Evolutionary conservation across 2,329 filamentous ascomycete genomes (phyloP), one percentile per base, ranked within the genome.

Genomic region (Penicillium sp.): DNA sequence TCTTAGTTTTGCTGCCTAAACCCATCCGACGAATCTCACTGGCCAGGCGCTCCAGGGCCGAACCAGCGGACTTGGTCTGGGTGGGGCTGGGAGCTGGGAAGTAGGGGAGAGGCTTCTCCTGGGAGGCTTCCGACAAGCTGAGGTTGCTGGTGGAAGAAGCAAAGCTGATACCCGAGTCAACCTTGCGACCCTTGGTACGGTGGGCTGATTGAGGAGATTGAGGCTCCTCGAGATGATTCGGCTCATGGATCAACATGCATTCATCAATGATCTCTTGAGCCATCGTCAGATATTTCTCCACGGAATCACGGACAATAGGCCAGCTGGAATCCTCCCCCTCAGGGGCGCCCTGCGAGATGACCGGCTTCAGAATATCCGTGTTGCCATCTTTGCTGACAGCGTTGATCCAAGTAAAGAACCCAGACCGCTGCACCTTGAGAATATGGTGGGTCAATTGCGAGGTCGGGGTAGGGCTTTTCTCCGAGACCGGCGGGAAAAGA

Each of bases 231-330:
- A 47, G 43, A 13, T n/a, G 8, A 22, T 21, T n/a, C 11, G 75
- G 75, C 41, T 77, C 75, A 47, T 70, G 77, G 49, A 86, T 78
- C 48, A 80, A 74, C 22, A 73, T 65, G 66, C 84, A 87, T 63
- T 87, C 84, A 50, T 83, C 81, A 66, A 88, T 86, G 63, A 87
- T 80, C 62, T 81, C 82, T 65, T 84, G 86, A n/a, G 82, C 80
- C 3, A 80, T 73, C 31, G 79, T 75, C 13, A 88, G 77, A 64
- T 87, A 88, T 68, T 82, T 83, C 67, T 85, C 81, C 35, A 88
- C 73, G 3, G 78, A 77, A 10, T 79, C 76, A 31, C 75, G 70
- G 13, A 80, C 69, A 37, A 72, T 60, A 14, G 80, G 74, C 86
- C 86, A 88, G 44, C 82, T 83, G 56, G 80, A 86, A 29, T 73